These are phyloP conservation scores for Leccinum uliginosum DNA, from an alignment of 768 basidiomycete genomes.

Conservation along the genomic window DNA sequence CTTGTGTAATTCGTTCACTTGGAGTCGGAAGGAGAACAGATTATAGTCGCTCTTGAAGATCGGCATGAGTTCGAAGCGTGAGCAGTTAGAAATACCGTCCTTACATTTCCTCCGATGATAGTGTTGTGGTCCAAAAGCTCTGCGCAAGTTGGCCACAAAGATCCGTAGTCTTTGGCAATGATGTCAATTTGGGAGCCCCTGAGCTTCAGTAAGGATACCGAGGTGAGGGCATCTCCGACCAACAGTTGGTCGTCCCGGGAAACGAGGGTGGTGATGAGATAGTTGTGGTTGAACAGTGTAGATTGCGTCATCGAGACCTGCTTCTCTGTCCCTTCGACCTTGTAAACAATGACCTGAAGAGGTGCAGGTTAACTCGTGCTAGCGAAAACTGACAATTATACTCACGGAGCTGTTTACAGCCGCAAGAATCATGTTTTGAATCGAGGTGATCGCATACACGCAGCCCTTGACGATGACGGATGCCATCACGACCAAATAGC, in stretches of 20 bases:
- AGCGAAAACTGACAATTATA: constrained; percentile 1
- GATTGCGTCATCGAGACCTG: constrained; percentile 34
- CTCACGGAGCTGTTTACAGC: constrained; percentile 76
- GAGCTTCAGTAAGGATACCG: constrained; percentile 66
- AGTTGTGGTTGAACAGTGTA: constrained; percentile 77
- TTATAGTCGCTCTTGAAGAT: constrained; percentile 58
- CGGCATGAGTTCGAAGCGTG: constrained; percentile 6
- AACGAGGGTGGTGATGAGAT: constrained; percentile 66
- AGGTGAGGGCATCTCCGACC: constrained; percentile 78
- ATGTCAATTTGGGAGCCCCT: constrained; percentile 41
- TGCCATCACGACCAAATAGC: constrained; percentile 33
- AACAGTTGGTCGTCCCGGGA: constrained; percentile 52
- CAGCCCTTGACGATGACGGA: constrained; percentile 54
- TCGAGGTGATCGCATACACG: constrained; percentile 57
- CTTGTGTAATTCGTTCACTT: constrained; percentile 37
- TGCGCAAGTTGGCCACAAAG: constrained; percentile 69
- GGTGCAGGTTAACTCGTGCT: neutral
- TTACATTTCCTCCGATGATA: constrained; percentile 74
- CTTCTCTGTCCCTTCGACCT: constrained; percentile 34
- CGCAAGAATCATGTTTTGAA: constrained; percentile 53
- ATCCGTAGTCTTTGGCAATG: constrained; percentile 69
- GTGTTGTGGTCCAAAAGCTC: constrained; percentile 50
- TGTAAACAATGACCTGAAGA: constrained; percentile 45
- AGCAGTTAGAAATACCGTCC: constrained; percentile 21
- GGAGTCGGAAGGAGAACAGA: constrained; percentile 57